A percentile compares a stretch with the other conserved stretches of the same genome.
phyloP scores from a whole-genome alignment of 1,139 yeast genomes.

The Saccharomyces pastorianus region DNA sequence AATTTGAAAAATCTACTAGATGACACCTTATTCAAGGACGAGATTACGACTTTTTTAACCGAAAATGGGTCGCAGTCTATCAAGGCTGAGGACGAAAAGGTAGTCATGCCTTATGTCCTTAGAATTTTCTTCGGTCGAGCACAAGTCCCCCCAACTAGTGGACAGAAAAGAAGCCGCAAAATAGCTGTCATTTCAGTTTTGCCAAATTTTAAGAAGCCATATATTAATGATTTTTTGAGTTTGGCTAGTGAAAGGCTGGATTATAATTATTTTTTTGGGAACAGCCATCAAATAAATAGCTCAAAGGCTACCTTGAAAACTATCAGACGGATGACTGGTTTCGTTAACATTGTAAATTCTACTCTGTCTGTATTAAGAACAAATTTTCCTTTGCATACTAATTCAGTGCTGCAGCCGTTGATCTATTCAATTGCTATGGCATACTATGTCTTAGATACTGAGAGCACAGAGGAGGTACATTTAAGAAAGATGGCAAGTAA shows the following conservation, averaged over 20 bases:
- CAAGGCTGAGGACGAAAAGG: conserved; percentile 49
- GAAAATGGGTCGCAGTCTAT: conserved; percentile 46
- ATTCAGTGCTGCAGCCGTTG: conserved; percentile 51
- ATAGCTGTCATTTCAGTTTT: conserved; percentile 67
- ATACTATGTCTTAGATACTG: conserved; percentile 39
- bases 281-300: conserved; percentile 22
- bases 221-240: conserved; percentile 50
- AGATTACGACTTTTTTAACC: conserved; percentile 55
- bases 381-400: conserved; percentile 44
- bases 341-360: conserved; percentile 58
- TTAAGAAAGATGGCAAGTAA: conserved; percentile 43
- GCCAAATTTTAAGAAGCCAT: conserved; percentile 50
- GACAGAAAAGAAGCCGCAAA: conserved; percentile 65
- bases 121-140: conserved; percentile 84
- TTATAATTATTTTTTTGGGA: conserved; percentile 34
- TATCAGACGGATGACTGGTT: conserved; percentile 60
- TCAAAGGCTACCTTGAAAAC: conserved; percentile 19
- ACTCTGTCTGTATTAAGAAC: conserved; percentile 57
- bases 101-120: conserved; percentile 62
- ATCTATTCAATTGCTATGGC: conserved; percentile 50
- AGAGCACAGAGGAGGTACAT: conserved; percentile 12
- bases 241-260: conserved; percentile 55
- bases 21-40: conserved; percentile 80
- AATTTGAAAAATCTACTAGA: conserved; percentile 69
- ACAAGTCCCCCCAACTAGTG: conserved; percentile 50